Conservation (phyloP, 805 yeast genomes). For the Yamadazyma philogaea region DNA sequence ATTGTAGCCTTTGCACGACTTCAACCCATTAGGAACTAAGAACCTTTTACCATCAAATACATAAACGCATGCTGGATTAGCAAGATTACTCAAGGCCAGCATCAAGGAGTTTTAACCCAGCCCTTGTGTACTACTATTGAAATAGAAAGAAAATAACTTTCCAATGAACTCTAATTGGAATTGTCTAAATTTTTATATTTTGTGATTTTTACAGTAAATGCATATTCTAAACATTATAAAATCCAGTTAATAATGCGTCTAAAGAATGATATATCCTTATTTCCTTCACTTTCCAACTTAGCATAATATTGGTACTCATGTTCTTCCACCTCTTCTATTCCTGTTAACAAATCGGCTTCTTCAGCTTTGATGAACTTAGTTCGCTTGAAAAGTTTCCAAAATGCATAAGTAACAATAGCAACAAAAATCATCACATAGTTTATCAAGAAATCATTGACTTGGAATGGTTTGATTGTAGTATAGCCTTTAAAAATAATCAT, state of each 20-base stretch:
- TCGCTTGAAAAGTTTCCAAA: slow-evolving; percentile 37
- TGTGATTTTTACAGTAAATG: too few relatives aligned
- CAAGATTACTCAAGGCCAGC: too few relatives aligned
- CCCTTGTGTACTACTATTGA: too few relatives aligned
- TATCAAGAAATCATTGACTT: slow-evolving; percentile 58
- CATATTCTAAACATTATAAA: slow-evolving; percentile 15
- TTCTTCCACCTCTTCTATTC: slow-evolving; percentile 47
- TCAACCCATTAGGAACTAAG: too few relatives aligned
- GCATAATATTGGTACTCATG: slow-evolving; percentile 45
- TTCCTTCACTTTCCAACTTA: slow-evolving; percentile 23
- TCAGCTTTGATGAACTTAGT: slow-evolving; percentile 39
- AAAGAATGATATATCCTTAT: slow-evolving; percentile 5
- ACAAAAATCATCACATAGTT: slow-evolving; percentile 69
- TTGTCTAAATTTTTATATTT: too few relatives aligned
- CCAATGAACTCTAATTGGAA: too few relatives aligned
- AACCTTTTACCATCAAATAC: too few relatives aligned
- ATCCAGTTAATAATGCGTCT: slow-evolving; percentile 12
- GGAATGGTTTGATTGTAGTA: slow-evolving; percentile 68
- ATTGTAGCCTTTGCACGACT: too few relatives aligned
- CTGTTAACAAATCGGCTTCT: slow-evolving; percentile 46
- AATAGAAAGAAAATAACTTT: too few relatives aligned
- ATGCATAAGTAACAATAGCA: slow-evolving; percentile 25
- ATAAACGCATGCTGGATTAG: too few relatives aligned
- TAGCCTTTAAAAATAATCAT: slow-evolving; percentile 64
- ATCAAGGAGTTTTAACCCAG: too few relatives aligned